Evolutionary conservation across 2,329 filamentous ascomycete species (phyloP).

Genomic region (Metarhizium anisopliae): DNA sequence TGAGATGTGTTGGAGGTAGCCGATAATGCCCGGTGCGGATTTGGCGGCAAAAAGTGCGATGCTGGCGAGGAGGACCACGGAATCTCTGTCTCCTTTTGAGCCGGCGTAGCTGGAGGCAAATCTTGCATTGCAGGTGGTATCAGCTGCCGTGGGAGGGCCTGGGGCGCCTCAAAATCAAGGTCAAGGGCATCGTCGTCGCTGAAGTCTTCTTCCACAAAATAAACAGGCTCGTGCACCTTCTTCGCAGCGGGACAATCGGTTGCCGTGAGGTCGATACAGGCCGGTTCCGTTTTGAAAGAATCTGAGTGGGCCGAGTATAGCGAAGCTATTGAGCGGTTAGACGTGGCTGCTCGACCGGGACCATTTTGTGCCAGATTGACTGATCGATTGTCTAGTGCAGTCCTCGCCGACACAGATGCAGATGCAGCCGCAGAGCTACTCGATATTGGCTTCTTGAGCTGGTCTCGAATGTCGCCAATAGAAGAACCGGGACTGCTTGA

Average conservation of each 20-base stretch:
- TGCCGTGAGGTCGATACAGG: conserved; percentile 25
- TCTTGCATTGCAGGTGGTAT: conserved; percentile 15
- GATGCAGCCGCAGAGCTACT: conserved; percentile 22
- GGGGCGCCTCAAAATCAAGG: conserved; percentile 54
- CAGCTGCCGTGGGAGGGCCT: conserved; percentile 34
- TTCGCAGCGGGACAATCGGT: conserved; percentile 16
- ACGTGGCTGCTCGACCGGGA: conserved; percentile 5
- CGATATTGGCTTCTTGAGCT: conserved; percentile 36
- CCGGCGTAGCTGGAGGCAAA: conserved; percentile 18
- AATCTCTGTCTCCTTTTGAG: conserved; percentile 26
- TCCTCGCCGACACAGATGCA: conserved; percentile 29
- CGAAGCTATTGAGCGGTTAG: conserved; percentile 13
- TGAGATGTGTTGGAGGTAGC: conserved; percentile 12
- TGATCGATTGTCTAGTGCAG: conserved; percentile 18
- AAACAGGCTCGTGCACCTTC: conserved; percentile 31
- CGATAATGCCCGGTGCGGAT: conserved; percentile 10
- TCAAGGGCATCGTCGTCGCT: conserved; percentile 75
- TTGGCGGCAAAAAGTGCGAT: conserved; percentile 35
- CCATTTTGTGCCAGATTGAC: conserved; percentile 22
- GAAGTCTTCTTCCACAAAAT: conserved; percentile 74
- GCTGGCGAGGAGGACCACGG: conserved; percentile 66
- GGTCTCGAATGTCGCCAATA: conserved; percentile 40
- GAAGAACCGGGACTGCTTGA: conserved; percentile 43
- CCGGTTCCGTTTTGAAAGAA: conserved; percentile 32
- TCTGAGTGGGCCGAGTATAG: conserved; percentile 33